Base-by-base conservation (phyloP, 148 eudicot species). In the Chenopodium album region DNA sequence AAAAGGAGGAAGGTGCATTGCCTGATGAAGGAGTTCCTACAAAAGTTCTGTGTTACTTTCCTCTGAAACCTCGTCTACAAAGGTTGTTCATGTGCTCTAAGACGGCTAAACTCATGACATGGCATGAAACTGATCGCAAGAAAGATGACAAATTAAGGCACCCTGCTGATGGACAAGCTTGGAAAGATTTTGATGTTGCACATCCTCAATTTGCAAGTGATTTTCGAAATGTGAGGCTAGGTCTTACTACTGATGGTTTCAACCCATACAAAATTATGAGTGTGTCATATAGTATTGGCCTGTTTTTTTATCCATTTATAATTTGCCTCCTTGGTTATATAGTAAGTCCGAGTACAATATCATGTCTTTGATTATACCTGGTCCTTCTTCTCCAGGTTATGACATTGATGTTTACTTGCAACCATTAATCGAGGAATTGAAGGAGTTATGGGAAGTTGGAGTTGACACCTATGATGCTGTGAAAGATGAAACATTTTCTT, bases 221-320 rank as follows among this genome's bases (percentile, higher is more conserved):
- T 19, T 31, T 66, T 13, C 79, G 80, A 17, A 83, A 80, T 34
- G 37, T 34, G 37, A 34, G 37, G 37, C 37, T 71, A 76, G 85
- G 81, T 20, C 67, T 83, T 22, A 17, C 76, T n/a, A 82, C 56
- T 37, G 88, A 85, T 64, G 83, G 85, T 7, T 82, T 85, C 29
- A 68, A 75, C 20, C 88, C 85, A 0, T 82, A 68, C 76, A 20
- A 63, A 26, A 82, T 47, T 26, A 31, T 62, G 71, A 78, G 70
- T 11, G 31, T 60, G 3, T 29, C 79, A 3, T 78, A 85, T 60
- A 67, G 64, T 52, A 46, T 68, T 85, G 85, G 85, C 85, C 73
- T 0, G 76, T 82, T 1, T 66, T 82, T 1, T 31, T 85, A 8
- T 31, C 76, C 4, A 2, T 32, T 0, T 85, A 85, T 50, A 79